Conservation (phyloP, 2,329 filamentous ascomycete species). For the Colletotrichum spinosum region DNA sequence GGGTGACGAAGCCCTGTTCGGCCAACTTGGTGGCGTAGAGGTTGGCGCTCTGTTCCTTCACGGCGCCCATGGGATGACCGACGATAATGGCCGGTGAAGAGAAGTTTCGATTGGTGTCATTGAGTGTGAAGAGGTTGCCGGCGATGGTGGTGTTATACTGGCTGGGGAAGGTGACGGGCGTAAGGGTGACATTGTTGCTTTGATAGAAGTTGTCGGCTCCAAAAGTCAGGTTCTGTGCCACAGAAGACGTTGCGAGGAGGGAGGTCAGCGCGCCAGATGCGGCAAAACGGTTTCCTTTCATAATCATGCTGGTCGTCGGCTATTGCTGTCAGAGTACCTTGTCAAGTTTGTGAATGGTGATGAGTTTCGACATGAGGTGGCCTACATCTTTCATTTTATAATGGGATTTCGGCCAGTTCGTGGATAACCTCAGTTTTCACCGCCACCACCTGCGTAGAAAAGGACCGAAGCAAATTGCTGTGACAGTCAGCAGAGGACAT, state of each 20-base stretch:
- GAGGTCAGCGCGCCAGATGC: background rate
- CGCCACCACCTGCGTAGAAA: no score
- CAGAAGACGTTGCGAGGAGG: slow-evolving; percentile 1
- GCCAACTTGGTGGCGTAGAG: slow-evolving; percentile 45
- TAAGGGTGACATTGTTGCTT: slow-evolving; percentile 18
- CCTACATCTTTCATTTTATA: no score
- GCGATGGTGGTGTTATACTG: slow-evolving; percentile 14
- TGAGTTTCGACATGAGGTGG: no score
- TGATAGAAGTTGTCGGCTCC: slow-evolving; percentile 32
- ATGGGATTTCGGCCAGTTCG: no score
- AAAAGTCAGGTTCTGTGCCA: slow-evolving; percentile 25
- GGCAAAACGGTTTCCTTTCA: background rate
- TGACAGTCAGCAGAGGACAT: no score
- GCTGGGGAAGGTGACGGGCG: slow-evolving; percentile 14
- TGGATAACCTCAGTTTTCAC: no score
- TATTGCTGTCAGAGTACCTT: no score
- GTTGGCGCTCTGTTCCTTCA: slow-evolving; percentile 47
- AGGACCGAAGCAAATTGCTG: no score
- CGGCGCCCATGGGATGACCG: slow-evolving; percentile 44
- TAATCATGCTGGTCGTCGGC: background rate
- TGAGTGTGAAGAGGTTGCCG: slow-evolving; percentile 19
- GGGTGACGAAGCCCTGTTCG: slow-evolving; percentile 41
- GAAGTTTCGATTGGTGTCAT: background rate
- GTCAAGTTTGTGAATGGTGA: no score
- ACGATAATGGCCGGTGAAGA: slow-evolving; percentile 41